Percentiles rank a stretch among this genome's conserved stretches.
These are phyloP conservation scores for Epithele typhae DNA, from an alignment of 768 basidiomycete species.

Conservation along the genomic window DNA sequence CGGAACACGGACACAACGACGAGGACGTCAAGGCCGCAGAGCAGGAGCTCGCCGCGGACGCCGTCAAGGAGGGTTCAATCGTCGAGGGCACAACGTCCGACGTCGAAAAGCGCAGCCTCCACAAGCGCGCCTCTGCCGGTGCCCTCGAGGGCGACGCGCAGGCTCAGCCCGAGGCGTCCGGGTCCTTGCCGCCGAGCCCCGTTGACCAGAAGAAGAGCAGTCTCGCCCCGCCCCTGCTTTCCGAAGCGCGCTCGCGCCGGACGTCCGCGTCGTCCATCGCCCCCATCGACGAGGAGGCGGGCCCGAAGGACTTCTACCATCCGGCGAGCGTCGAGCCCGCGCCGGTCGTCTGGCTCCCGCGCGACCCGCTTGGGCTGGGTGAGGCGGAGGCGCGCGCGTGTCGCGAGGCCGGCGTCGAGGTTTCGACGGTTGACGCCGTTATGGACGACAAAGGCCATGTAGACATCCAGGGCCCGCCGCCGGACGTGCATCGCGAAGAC, in stretches of 20 bases:
- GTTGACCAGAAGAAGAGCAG: neutral
- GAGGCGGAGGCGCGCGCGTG: conserved; percentile 61
- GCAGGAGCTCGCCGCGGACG: conserved; percentile 12
- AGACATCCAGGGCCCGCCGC: conserved; percentile 42
- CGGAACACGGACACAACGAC: conserved; percentile 26
- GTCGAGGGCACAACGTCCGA: neutral
- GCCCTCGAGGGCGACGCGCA: neutral
- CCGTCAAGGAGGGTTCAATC: neutral
- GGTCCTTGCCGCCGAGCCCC: no score
- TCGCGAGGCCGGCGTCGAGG: conserved; percentile 46
- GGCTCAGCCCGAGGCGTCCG: conserved; percentile 1
- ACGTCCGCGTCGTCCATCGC: conserved; percentile 1
- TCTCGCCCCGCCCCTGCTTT: neutral
- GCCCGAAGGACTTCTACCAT: conserved; percentile 73
- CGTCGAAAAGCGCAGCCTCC: conserved; percentile 1
- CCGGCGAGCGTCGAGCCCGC: conserved; percentile 76
- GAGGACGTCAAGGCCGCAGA: conserved; percentile 14
- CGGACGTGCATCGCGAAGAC: conserved; percentile 23
- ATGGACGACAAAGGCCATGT: conserved; percentile 65
- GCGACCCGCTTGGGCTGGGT: conserved; percentile 62
- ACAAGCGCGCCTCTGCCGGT: neutral
- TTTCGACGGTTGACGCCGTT: conserved; percentile 42
- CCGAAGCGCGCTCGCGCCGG: neutral
- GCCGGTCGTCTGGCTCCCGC: conserved; percentile 80
- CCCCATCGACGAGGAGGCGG: conserved; percentile 23